A percentile compares a stretch with the other conserved stretches of the same genome.
Evolutionary conservation across 176 grass and related monocot genomes (phyloP).

Genomic region (Hyparrhenia diplandra): DNA sequence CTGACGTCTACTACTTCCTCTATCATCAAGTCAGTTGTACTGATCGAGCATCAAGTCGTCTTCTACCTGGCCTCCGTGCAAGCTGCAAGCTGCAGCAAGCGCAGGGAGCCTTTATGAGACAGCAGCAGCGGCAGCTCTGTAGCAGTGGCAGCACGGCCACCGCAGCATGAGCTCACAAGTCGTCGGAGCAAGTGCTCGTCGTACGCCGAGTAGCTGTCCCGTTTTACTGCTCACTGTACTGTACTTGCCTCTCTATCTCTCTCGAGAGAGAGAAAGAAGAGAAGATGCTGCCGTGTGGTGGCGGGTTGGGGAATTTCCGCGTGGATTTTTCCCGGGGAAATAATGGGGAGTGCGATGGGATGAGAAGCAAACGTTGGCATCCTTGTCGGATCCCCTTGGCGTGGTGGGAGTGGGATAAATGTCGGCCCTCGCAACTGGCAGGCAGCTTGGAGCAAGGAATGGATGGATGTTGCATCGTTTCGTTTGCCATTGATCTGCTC

Average conservation of each 20-base stretch:
- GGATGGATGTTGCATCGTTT: conserved; percentile 1
- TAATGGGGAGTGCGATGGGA: background rate
- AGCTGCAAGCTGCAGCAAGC: background rate
- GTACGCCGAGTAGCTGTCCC: background rate
- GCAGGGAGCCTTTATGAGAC: background rate
- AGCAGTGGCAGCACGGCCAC: background rate
- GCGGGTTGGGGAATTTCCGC: background rate
- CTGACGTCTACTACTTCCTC: conserved; percentile 12
- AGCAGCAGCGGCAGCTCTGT: background rate
- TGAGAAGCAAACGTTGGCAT: background rate
- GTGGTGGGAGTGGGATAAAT: conserved; percentile 9
- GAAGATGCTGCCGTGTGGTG: background rate
- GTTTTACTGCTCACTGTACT: background rate
- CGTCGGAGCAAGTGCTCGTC: no score
- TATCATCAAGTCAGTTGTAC: no score
- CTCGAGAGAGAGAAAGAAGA: background rate
- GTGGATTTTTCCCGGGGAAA: conserved; percentile 1
- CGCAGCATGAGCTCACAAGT: background rate
- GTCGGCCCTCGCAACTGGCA: conserved; percentile 43
- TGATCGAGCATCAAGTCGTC: background rate
- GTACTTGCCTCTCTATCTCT: background rate
- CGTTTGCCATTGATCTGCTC: background rate
- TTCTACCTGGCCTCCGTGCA: background rate
- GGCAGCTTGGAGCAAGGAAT: conserved; percentile 9
- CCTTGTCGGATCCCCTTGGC: conserved; percentile 43